Evolutionary conservation across 371 early-diverging fungal genomes (phyloP), one percentile per base, ranked within the genome.

Genomic region (Mucor plumbeus): DNA sequence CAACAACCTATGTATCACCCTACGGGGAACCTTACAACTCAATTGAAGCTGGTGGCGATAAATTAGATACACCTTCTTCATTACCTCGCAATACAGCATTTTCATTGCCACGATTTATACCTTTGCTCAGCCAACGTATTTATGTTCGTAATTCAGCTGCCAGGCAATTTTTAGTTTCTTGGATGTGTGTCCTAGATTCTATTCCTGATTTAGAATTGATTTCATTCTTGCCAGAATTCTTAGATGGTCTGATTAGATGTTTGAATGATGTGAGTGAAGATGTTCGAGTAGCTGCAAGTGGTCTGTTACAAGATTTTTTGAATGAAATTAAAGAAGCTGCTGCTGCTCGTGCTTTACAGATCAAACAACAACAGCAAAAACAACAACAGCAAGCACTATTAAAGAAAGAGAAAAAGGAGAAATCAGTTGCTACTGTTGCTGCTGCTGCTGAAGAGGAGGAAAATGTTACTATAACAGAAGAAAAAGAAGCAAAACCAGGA

Each of bases 121-220:
- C 96, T 19, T 81, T 97, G 31, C 80, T 97, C 1, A 77, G 90
- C 0, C 95, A 97, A 71, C 90, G 97, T 36, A 92, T 97, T 68
- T 88, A 93, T 71, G 90, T 92, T 7, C 81, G 91, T 64, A 95
- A 94, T 74, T 92, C 96, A 4, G 87, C 88, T 53, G 90, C 94
- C 7, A 85, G 98, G n/a, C 90, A 90, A 61, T 97, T 94, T 71
- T 83, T 97, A 17, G 93, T 97, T 10, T 90, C 91, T 44, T 97
- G 98, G 98, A 91, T 97, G 59, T 81, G 87, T 10, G 90, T 95
- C 0, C 76, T 97, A 39, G 92, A 95, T 69, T 90, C 94, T 0
- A 89, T 97, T 9, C 98, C 97, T 0, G 96, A 95, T 41, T 76
- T 97, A 10, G 97, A 97, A 67, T 77, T 97, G 40, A 89, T 97